phyloP scores from a whole-genome alignment of 1,284 basidiomycete genomes.

The Porodaedalea pini region DNA sequence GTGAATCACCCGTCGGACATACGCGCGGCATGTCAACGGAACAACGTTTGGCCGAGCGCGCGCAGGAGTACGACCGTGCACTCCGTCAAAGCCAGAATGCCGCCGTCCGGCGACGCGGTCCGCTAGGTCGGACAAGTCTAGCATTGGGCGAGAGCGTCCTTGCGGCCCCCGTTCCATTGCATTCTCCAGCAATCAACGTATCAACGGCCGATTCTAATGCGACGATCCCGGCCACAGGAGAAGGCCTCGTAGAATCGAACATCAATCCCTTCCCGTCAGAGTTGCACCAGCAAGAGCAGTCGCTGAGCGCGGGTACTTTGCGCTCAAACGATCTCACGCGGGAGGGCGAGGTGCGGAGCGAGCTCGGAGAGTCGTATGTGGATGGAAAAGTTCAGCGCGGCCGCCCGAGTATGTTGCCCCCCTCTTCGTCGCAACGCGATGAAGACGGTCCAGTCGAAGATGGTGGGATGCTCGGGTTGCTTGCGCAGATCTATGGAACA shows the following conservation, averaged over 20 bases:
- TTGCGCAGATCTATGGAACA: slow-evolving; percentile 76
- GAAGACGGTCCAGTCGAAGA: slow-evolving; percentile 55
- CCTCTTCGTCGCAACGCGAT: slow-evolving; percentile 41
- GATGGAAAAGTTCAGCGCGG: slow-evolving; percentile 40
- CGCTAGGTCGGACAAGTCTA: slow-evolving; percentile 26
- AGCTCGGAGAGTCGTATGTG: slow-evolving; percentile 70
- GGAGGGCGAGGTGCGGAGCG: slow-evolving; percentile 56
- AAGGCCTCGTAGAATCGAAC: slow-evolving; percentile 4
- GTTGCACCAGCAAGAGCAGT: slow-evolving; percentile 23
- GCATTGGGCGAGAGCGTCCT: slow-evolving; percentile 23
- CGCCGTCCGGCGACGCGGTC: slow-evolving; percentile 41
- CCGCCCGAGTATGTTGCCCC: slow-evolving; percentile 13
- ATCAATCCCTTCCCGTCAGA: slow-evolving; percentile 21
- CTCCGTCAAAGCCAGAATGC: slow-evolving; percentile 64
- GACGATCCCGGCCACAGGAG: not conserved
- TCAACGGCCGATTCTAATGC: not conserved
- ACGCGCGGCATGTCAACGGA: slow-evolving; percentile 21
- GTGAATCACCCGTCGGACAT: slow-evolving; percentile 22
- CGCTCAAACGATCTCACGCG: slow-evolving; percentile 44
- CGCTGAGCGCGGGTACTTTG: slow-evolving; percentile 26
- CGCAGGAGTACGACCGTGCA: slow-evolving; percentile 71
- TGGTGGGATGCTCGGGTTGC: slow-evolving; percentile 67
- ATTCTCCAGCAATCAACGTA: slow-evolving; percentile 1
- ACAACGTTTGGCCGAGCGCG: slow-evolving; percentile 47
- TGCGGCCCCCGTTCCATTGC: slow-evolving; percentile 14